A percentile compares a stretch with the other conserved stretches of the same genome.
These are phyloP conservation scores for Sarcodon sp. DNA, from an alignment of 768 basidiomycete species.

Conservation along the genomic window DNA sequence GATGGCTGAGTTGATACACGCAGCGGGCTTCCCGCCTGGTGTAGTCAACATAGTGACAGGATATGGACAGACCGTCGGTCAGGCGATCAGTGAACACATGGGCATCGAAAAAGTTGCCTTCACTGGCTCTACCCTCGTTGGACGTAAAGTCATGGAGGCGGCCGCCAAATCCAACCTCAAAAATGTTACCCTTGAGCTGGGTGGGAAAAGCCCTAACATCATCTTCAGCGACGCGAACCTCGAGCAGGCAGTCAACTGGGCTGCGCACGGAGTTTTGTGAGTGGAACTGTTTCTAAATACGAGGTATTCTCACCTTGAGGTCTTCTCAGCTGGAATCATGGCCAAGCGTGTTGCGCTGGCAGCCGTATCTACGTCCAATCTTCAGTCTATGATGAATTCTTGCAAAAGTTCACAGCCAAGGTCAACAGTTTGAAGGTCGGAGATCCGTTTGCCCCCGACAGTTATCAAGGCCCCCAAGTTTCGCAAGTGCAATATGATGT, in stretches of 20 bases:
- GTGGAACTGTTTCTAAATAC: constrained; percentile 8
- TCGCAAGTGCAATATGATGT: constrained; percentile 67
- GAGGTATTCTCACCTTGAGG: background rate
- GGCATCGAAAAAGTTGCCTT: constrained; percentile 59
- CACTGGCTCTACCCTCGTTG: constrained; percentile 57
- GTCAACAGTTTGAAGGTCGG: constrained; percentile 48
- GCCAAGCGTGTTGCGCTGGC: constrained; percentile 72
- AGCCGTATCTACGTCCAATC: constrained; percentile 77
- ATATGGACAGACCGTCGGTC: constrained; percentile 39
- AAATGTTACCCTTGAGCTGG: constrained; percentile 58
- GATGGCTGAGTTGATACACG: constrained; percentile 28
- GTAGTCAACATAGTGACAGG: constrained; percentile 50
- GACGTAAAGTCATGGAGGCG: constrained; percentile 50
- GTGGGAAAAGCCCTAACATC: constrained; percentile 55
- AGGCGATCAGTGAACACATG: constrained; percentile 41
- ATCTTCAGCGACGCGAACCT: constrained; percentile 52
- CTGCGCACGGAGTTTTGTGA: constrained; percentile 45
- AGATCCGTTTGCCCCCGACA: constrained; percentile 48
- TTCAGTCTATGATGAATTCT: constrained; percentile 67
- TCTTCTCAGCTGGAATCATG: constrained; percentile 46
- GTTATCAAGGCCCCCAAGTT: constrained; percentile 70
- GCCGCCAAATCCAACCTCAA: constrained; percentile 53
- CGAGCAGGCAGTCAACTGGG: constrained; percentile 45
- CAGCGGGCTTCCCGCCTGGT: constrained; percentile 53
- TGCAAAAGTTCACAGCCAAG: constrained; percentile 41